phyloP scores from a whole-genome alignment of 1,284 basidiomycete genomes.

The Malassezia japonica region DNA sequence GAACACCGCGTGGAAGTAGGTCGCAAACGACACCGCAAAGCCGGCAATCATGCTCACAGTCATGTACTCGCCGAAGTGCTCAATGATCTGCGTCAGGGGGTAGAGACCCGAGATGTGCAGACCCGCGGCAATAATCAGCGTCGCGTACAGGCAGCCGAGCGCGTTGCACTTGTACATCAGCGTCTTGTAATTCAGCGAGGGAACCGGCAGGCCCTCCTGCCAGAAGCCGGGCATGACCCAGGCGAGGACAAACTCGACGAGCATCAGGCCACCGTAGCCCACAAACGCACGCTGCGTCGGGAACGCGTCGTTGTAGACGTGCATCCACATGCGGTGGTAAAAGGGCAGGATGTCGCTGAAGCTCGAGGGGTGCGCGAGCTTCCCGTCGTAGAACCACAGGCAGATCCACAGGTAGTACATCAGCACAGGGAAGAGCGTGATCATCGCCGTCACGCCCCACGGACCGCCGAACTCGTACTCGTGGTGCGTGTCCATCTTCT shows the following conservation, averaged over 20 bases:
- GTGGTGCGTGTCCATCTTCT: constrained; percentile 42
- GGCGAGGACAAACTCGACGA: constrained; percentile 81
- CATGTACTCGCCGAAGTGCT: constrained; percentile 94
- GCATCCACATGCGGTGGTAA: constrained; percentile 69
- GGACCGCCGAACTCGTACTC: constrained; percentile 83
- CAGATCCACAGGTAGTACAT: constrained; percentile 99
- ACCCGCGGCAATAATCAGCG: constrained; percentile 64
- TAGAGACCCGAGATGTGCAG: constrained; percentile 77
- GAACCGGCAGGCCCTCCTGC: constrained; percentile 62
- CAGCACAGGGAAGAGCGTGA: constrained; percentile 79
- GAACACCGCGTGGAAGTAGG: constrained; percentile 42
- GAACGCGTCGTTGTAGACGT: constrained; percentile 77
- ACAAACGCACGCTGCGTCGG: constrained; percentile 68
- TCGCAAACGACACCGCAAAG: constrained; percentile 54
- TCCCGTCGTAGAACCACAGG: constrained; percentile 87
- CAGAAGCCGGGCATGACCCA: constrained; percentile 80
- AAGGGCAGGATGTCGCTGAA: constrained; percentile 69
- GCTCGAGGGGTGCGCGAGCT: constrained; percentile 66
- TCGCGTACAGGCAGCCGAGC: constrained; percentile 73
- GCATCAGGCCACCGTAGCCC: constrained; percentile 71
- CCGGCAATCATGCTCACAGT: constrained; percentile 87
- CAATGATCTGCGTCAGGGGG: constrained; percentile 86
- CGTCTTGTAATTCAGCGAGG: constrained; percentile 61
- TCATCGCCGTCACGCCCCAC: constrained; percentile 79
- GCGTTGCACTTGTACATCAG: constrained; percentile 90